Percentiles rank a stretch among this genome's conserved stretches.
phyloP scores from a whole-genome alignment of 176 grass and related monocot genomes.

The Aechmea fasciata region DNA sequence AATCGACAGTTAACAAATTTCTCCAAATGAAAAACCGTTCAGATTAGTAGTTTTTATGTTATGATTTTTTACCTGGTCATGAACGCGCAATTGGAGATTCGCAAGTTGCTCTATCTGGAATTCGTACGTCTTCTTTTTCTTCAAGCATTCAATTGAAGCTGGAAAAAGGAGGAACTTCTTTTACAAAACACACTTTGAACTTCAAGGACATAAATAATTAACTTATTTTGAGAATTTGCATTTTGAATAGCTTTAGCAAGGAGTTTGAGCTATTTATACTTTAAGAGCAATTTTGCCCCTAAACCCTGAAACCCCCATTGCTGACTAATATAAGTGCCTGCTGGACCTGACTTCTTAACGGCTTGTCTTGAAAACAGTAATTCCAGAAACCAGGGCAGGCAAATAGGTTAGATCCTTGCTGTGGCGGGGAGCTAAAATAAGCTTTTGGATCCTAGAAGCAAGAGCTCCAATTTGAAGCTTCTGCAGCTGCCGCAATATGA shows the following conservation, averaged over 20 bases:
- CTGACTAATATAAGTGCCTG: no score
- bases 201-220: neutral
- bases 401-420: no score
- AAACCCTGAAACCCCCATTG: no score
- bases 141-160: conserved; percentile 62
- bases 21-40: neutral
- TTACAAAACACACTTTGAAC: neutral
- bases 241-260: neutral
- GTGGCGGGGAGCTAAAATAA: no score
- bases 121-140: conserved; percentile 65
- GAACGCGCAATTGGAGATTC: conserved; percentile 56
- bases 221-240: neutral
- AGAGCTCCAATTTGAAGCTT: no score
- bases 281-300: neutral
- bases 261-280: neutral
- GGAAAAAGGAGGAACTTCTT: conserved; percentile 23
- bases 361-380: no score
- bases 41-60: no score
- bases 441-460: no score
- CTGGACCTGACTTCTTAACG: no score
- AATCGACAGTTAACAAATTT: neutral
- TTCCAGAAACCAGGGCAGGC: no score
- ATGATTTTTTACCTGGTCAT: conserved; percentile 45
- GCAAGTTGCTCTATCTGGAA: conserved; percentile 51
- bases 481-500: no score